phyloP scores from a whole-genome alignment of 2,329 filamentous ascomycete species.

The Pezicula radicicola region DNA sequence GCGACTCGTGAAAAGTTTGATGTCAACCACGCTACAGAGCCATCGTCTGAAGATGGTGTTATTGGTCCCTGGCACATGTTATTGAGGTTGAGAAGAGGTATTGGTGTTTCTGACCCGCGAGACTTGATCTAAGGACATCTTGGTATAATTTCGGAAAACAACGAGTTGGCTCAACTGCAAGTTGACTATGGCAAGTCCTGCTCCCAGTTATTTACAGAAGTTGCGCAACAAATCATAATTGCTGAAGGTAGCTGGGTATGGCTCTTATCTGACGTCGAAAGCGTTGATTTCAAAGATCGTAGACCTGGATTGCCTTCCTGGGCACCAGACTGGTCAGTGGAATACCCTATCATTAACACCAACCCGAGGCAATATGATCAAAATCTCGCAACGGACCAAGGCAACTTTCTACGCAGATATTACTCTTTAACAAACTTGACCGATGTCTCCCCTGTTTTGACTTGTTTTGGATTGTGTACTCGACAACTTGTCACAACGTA shows the following conservation, averaged over 20 bases:
- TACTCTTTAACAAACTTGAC: too few relatives aligned
- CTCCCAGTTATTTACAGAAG: too few relatives aligned
- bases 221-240: too few relatives aligned
- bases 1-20: background rate
- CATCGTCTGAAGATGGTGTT: background rate
- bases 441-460: too few relatives aligned
- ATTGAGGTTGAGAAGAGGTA: background rate
- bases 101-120: background rate
- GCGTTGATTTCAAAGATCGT: background rate
- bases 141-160: background rate
- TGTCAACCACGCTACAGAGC: background rate
- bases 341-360: too few relatives aligned
- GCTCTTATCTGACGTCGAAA: too few relatives aligned
- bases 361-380: too few relatives aligned
- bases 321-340: constrained; percentile 4
- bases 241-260: too few relatives aligned
- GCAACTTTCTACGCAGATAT: too few relatives aligned
- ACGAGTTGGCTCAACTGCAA: background rate
- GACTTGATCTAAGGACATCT: constrained; percentile 1
- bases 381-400: too few relatives aligned
- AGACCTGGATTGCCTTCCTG: constrained; percentile 1
- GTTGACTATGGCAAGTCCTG: background rate
- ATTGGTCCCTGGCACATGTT: background rate
- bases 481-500: too few relatives aligned
- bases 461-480: too few relatives aligned